Evolutionary conservation across 164 flowering plant species (phyloP), one percentile per base, ranked within the genome.

Genomic region (Chimonanthus praecox): DNA sequence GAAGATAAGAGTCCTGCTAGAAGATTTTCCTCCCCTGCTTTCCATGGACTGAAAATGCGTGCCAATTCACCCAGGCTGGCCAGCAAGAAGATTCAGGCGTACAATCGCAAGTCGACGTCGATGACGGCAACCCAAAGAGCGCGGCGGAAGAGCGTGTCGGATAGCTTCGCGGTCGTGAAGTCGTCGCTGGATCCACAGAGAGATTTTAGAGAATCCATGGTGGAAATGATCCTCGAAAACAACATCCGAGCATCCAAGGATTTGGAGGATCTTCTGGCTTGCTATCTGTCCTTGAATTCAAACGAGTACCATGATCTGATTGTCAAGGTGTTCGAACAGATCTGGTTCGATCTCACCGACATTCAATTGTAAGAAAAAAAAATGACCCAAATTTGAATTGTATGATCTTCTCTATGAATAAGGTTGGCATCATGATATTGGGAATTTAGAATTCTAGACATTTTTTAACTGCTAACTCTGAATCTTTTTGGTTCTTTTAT

Each of bases 201-300:
- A 61, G 98, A 93, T 68, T 93, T 93, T 84, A 87, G 83, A 72
- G 92, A 93, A 0, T 93, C 98, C 13, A 93, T 93, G 98, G 83
- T 88, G 90, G 97, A 93, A 76, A 93, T 93, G 98, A 91, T 93
- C 4, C 74, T 87, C 71, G 90, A 89, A 86, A 88, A 91, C 75
- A 82, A 90, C 74, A 81, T 93, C 47, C 74, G 80, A 70, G 80
- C 84, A 2, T 82, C 94, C 0, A 86, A 86, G 73, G 98, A 91
- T 49, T 80, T 93, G 79, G 98, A 93, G 69, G 98, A 93, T 18
- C 87, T 93, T 58, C 87, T 93, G 13, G 97, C 94, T 4, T 93
- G 98, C 66, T 93, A 88, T 78, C 91, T 93, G 16, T 85, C 89
- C 0, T 65, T 93, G 77, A 93, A 93, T 76, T 87, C 94, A 0